A percentile compares a stretch with the other conserved stretches of the same genome.
Conservation (phyloP, 129 eudicot genomes). For the Heracleum sosnowskyi region DNA sequence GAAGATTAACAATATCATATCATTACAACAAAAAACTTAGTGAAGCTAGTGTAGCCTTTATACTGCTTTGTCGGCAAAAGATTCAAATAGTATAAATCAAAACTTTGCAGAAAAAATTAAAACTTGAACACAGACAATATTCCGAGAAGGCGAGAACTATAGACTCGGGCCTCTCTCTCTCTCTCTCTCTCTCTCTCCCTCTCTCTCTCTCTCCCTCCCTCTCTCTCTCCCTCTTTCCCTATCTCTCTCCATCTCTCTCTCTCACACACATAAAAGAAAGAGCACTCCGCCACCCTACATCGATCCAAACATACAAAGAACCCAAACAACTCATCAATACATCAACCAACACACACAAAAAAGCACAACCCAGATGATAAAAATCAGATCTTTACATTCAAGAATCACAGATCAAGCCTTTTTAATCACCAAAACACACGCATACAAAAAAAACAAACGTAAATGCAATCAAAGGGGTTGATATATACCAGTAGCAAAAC, state of each 20-base stretch:
- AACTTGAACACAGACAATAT: neutral
- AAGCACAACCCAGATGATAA: neutral
- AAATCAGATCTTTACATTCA: conserved; percentile 22
- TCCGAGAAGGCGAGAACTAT: neutral
- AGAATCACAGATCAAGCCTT: conserved; percentile 24
- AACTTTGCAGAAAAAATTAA: neutral
- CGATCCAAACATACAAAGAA: neutral
- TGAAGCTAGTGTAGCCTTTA: too few species aligned
- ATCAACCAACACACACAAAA: conserved; percentile 13
- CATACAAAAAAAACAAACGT: neutral
- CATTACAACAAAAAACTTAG: too few species aligned
- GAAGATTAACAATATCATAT: neutral
- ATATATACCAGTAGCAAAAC: conserved; percentile 54
- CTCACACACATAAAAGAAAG: neutral
- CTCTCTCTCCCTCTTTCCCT: neutral
- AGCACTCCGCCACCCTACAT: neutral
- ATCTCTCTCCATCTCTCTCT: neutral
- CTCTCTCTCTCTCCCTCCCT: neutral
- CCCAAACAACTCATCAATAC: neutral
- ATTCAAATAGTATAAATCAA: too few species aligned
- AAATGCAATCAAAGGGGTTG: conserved; percentile 1
- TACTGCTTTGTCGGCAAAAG: neutral
- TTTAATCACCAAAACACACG: neutral
- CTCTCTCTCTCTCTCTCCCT: neutral
- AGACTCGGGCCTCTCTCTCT: neutral